Evolutionary conservation across 179 eudicot species (phyloP).

Genomic region (Pouteria campechiana): DNA sequence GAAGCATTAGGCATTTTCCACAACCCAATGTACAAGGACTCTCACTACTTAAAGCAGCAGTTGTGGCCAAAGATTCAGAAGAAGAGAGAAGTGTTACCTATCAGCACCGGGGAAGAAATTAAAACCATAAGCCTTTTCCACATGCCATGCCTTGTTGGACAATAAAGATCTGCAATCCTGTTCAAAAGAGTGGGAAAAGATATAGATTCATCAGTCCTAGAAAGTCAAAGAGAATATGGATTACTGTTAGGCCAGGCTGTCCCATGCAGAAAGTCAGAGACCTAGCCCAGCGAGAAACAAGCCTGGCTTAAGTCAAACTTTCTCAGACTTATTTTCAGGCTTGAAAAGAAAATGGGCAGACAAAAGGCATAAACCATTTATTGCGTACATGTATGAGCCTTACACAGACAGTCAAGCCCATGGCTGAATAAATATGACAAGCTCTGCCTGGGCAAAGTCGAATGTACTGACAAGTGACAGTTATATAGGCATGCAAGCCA

Average conservation of each 20-base stretch:
- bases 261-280: no score
- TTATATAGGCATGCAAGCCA: background rate
- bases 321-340: no score
- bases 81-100: constrained; percentile 35
- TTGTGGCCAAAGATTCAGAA: background rate
- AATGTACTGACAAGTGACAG: background rate
- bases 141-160: constrained; percentile 75
- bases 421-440: no score
- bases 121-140: constrained; percentile 87
- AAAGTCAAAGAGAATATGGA: background rate
- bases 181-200: constrained; percentile 1
- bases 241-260: no score
- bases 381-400: no score
- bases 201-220: background rate
- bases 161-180: constrained; percentile 79
- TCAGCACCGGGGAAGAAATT: constrained; percentile 97
- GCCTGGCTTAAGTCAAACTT: no score
- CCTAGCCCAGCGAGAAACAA: no score
- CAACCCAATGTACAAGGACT: background rate
- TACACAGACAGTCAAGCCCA: no score
- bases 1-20: constrained; percentile 2
- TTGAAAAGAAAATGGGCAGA: no score
- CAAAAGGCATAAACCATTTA: no score
- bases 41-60: no score
- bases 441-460: no score